These are phyloP conservation scores for Begonia masoniana DNA, from an alignment of 306 rosid genomes.

Conservation along the genomic window DNA sequence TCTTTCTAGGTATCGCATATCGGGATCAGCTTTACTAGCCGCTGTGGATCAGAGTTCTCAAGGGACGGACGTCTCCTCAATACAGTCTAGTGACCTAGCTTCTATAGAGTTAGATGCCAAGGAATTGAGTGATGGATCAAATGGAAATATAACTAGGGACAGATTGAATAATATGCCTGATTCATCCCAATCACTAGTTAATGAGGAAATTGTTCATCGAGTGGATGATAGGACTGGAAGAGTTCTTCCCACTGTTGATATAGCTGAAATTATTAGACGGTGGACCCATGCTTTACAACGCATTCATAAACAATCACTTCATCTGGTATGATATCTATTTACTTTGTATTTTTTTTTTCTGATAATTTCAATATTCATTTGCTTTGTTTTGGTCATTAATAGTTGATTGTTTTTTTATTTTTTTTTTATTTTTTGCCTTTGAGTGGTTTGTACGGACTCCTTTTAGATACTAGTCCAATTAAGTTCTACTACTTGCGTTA, in stretches of 20 bases:
- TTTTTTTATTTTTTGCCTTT: too few relatives aligned
- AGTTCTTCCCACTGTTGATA: constrained; percentile 72
- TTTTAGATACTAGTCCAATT: too few relatives aligned
- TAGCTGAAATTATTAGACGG: constrained; percentile 91
- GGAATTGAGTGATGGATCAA: constrained; percentile 56
- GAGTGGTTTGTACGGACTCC: too few relatives aligned
- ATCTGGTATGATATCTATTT: constrained; percentile 42
- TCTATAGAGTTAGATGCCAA: constrained; percentile 37
- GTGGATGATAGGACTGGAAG: constrained; percentile 78
- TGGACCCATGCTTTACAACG: constrained; percentile 99
- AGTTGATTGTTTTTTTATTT: too few relatives aligned
- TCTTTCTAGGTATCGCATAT: constrained; percentile 74
- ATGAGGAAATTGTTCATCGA: constrained; percentile 45
- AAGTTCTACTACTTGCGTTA: too few relatives aligned
- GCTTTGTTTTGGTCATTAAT: too few relatives aligned
- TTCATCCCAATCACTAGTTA: constrained; percentile 23
- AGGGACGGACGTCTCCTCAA: constrained; percentile 49
- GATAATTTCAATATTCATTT: background rate
- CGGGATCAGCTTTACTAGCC: constrained; percentile 97
- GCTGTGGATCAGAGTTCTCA: constrained; percentile 99
- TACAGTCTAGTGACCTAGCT: constrained; percentile 40
- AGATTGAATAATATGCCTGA: constrained; percentile 18
- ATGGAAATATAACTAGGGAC: constrained; percentile 21
- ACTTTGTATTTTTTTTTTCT: background rate
- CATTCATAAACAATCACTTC: constrained; percentile 96